Base-by-base conservation (phyloP, 257 asterid genomes). In the Misopates orontium region DNA sequence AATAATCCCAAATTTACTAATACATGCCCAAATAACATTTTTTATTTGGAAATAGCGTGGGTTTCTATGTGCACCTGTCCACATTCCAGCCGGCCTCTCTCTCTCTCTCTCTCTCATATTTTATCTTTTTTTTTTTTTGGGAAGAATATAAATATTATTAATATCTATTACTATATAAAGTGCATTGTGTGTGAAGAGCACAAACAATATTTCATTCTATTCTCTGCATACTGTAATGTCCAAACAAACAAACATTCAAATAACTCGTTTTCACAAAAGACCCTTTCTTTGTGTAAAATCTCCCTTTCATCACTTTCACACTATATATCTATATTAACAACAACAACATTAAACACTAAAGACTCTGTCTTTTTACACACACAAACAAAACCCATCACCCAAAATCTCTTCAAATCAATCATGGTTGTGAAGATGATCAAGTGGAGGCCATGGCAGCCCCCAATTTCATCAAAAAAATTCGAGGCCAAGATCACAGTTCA, bases 351-450 rank as follows among this genome's bases (percentile, higher is more conserved):
- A 28, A 28, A 36, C 11, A 4, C 42, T 36, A 36, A 63, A 22
- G 28, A 24, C 17, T 13, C 58, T 39, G n/a, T 19, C 60, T 44
- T 61, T 49, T 2, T 28, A 28, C 36, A 28, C 3, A 28, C 22
- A 14, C 55, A 28, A 69, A 19, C 68, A 40, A 63, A 49, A 4
- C 17, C 18, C 22, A 50, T 67, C 60, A 40, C n/a, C n/a, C n/a
- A n/a, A n/a, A 62, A 56, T 58, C 70, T 66, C 59, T 50, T 31
- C 18, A 42, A 52, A 67, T 6, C n/a, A 40, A 56, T 44, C 24
- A 89, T 86, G 92, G 92, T 83, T 56, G 95, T 78, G 79, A 86
- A 73, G 82, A 81, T 89, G 93, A 85, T 82, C 73, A 85, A 80
- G 68, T 89, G 96, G 96, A 83, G 84, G 80, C 77, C 93, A 28